Evolutionary conservation across 2,329 filamentous ascomycete genomes (phyloP).

Genomic region (Aspergillus intermedius): DNA sequence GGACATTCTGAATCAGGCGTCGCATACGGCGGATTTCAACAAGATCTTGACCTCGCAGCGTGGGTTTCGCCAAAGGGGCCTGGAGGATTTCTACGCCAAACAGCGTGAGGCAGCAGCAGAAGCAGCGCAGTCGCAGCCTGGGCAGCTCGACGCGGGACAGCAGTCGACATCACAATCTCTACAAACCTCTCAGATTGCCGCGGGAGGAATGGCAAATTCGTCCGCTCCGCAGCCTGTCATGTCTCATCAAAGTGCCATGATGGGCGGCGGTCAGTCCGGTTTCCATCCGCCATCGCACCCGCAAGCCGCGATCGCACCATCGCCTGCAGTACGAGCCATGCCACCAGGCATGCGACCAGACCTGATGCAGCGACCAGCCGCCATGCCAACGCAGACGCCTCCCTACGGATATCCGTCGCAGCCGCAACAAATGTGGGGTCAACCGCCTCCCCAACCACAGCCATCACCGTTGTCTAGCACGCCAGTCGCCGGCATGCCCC

Average conservation of each 20-base stretch:
- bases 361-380: slow-evolving; percentile 59
- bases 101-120: slow-evolving; percentile 68
- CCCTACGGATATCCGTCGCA: slow-evolving; percentile 53
- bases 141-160: slow-evolving; percentile 25
- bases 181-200: slow-evolving; percentile 32
- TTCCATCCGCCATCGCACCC: slow-evolving; percentile 68
- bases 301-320: slow-evolving; percentile 65
- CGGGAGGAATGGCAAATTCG: slow-evolving; percentile 29
- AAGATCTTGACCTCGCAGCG: slow-evolving; percentile 75
- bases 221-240: slow-evolving; percentile 30
- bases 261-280: slow-evolving; percentile 48
- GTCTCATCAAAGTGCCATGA: slow-evolving; percentile 40
- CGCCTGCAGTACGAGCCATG: slow-evolving; percentile 61
- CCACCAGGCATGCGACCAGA: slow-evolving; percentile 53
- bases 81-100: slow-evolving; percentile 74
- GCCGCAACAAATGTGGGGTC: slow-evolving; percentile 63
- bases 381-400: slow-evolving; percentile 41
- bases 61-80: slow-evolving; percentile 68
- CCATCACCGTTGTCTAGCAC: slow-evolving; percentile 46
- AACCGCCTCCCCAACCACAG: slow-evolving; percentile 57
- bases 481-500: slow-evolving; percentile 36
- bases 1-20: slow-evolving; percentile 79
- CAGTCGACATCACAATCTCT: slow-evolving; percentile 33
- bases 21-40: slow-evolving; percentile 86
- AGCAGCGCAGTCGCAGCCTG: slow-evolving; percentile 25